Conservation (phyloP, 1,284 basidiomycete species). For the Boletus semigastroideus region DNA sequence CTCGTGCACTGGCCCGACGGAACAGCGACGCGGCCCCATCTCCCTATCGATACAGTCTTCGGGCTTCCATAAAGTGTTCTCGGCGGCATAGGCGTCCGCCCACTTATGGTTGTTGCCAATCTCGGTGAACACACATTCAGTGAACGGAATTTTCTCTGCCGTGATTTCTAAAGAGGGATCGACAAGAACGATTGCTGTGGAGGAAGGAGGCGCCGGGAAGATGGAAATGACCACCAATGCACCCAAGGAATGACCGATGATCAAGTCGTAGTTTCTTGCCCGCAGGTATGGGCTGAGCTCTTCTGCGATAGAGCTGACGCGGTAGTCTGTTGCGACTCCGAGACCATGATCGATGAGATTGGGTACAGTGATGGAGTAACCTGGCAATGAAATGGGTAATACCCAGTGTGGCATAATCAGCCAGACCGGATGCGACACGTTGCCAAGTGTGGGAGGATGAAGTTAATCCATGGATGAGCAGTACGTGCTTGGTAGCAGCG, state of each 20-base stretch:
- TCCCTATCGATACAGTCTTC: too few species aligned
- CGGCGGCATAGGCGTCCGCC: neutral
- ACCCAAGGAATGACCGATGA: conserved; percentile 13
- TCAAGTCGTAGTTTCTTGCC: too few species aligned
- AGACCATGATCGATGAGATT: conserved; percentile 11
- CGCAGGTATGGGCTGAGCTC: too few species aligned
- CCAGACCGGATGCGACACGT: conserved; percentile 16
- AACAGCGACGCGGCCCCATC: too few species aligned
- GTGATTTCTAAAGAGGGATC: too few species aligned
- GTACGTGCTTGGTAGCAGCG: conserved; percentile 12
- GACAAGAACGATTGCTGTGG: conserved; percentile 18
- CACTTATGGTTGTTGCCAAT: neutral
- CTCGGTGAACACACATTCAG: neutral
- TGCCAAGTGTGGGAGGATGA: conserved; percentile 25
- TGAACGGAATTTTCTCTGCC: too few species aligned
- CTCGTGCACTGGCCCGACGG: too few species aligned
- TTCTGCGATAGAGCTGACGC: too few species aligned
- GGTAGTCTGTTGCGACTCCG: too few species aligned
- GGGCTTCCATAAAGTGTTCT: too few species aligned
- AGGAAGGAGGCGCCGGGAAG: conserved; percentile 15
- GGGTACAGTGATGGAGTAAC: conserved; percentile 26
- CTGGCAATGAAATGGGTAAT: conserved; percentile 4
- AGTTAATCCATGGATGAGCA: conserved; percentile 24
- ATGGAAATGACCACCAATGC: conserved; percentile 12
- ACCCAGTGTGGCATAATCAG: neutral